Conservation (phyloP, 2,329 filamentous ascomycete genomes). For the Emmonsiellopsis sp. region DNA sequence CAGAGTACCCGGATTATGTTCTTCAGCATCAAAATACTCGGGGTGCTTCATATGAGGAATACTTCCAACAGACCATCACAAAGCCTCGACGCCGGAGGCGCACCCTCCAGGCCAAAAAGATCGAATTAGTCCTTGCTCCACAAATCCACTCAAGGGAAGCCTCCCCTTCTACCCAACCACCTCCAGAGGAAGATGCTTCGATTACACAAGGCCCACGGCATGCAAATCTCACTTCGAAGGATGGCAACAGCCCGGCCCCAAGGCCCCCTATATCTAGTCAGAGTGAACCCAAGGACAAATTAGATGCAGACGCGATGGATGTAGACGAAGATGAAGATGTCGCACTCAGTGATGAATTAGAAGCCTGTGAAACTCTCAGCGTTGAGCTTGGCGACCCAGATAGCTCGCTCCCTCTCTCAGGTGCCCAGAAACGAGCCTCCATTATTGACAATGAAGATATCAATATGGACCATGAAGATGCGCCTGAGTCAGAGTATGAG, state of each 20-base stretch:
- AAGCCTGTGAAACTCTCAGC: slow-evolving; percentile 26
- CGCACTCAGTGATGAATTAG: slow-evolving; percentile 1
- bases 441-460: neutral
- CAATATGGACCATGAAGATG: neutral
- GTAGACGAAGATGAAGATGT: neutral
- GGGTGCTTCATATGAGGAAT: slow-evolving; percentile 25
- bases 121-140: slow-evolving; percentile 22
- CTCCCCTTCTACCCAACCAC: too few species aligned
- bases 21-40: neutral
- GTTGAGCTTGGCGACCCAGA: slow-evolving; percentile 27
- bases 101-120: slow-evolving; percentile 23
- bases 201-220: too few species aligned
- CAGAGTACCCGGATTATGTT: slow-evolving; percentile 27
- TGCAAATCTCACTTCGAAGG: too few species aligned
- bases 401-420: neutral
- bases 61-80: slow-evolving; percentile 25
- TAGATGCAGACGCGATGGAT: neutral
- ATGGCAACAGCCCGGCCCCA: too few species aligned
- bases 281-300: neutral
- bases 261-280: neutral
- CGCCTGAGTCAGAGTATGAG: neutral
- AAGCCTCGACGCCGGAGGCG: slow-evolving; percentile 27
- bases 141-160: neutral
- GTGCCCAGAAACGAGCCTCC: neutral
- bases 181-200: too few species aligned